phyloP scores from a whole-genome alignment of 2,329 filamentous ascomycete species.

The Aspergillus brasiliensis region DNA sequence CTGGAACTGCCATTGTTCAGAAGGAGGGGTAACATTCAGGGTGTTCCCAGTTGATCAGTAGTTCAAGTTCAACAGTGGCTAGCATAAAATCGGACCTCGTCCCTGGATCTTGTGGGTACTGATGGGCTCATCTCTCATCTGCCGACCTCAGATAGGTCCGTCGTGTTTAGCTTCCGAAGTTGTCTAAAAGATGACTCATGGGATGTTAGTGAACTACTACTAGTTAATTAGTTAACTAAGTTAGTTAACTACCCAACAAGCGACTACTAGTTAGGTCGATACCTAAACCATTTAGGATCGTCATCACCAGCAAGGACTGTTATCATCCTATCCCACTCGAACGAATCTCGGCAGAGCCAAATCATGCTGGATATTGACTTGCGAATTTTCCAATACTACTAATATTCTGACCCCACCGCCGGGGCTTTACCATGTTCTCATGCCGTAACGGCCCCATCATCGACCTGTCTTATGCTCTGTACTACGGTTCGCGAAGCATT shows the following conservation, averaged over 20 bases:
- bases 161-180: not conserved
- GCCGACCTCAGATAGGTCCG: not conserved
- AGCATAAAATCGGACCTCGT: no score
- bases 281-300: not conserved
- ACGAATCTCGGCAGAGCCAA: not conserved
- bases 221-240: no score
- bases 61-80: no score
- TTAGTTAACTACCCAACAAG: slow-evolving; percentile 6
- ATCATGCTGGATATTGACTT: not conserved
- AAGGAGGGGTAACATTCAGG: not conserved
- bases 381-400: not conserved
- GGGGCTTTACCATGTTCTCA: not conserved
- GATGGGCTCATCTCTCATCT: not conserved
- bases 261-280: slow-evolving; percentile 5
- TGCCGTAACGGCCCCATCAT: not conserved
- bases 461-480: not conserved
- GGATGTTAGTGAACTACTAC: no score
- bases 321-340: not conserved
- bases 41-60: not conserved
- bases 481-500: not conserved
- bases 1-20: not conserved
- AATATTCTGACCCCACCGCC: not conserved
- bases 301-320: not conserved
- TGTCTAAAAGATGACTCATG: slow-evolving; percentile 1
- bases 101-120: not conserved